Percentiles rank a stretch among this genome's conserved stretches.
Conservation (phyloP, 805 yeast species). For the Tetrapisispora arboricola region DNA sequence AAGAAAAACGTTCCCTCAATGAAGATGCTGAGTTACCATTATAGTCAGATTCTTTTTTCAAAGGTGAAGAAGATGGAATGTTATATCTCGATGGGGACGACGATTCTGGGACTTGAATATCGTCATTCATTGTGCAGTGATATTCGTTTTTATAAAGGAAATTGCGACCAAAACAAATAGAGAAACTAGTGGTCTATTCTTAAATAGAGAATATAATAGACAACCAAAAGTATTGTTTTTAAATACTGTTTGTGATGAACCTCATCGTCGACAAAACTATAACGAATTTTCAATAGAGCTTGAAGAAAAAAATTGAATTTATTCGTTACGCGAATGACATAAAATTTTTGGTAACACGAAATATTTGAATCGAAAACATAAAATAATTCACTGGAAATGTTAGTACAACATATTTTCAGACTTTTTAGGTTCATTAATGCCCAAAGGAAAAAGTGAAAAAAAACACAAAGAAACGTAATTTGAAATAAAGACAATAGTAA, state of each 20-base stretch:
- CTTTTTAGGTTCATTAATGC: no score
- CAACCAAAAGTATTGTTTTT: no score
- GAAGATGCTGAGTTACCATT: slow-evolving; percentile 3
- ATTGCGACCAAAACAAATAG: slow-evolving; percentile 10
- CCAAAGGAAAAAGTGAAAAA: no score
- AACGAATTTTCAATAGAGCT: no score
- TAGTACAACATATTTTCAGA: background rate
- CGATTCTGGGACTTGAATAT: slow-evolving; percentile 43
- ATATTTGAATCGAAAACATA: background rate
- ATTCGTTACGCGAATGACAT: background rate
- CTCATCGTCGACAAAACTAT: no score
- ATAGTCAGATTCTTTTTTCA: slow-evolving; percentile 9
- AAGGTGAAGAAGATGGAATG: slow-evolving; percentile 23
- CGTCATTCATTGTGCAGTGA: slow-evolving; percentile 15
- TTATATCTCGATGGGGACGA: slow-evolving; percentile 29
- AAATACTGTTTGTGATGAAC: no score
- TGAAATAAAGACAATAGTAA: no score
- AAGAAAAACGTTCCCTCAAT: slow-evolving; percentile 36
- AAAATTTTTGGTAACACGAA: slow-evolving; percentile 1
- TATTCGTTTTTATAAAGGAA: no score
- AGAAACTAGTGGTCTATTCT: no score
- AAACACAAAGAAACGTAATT: no score
- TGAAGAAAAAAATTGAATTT: background rate
- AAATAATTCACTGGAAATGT: background rate
- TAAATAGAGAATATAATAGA: no score